These are phyloP conservation scores for Circinella umbellata DNA, from an alignment of 371 early-diverging fungal genomes.

Conservation along the genomic window DNA sequence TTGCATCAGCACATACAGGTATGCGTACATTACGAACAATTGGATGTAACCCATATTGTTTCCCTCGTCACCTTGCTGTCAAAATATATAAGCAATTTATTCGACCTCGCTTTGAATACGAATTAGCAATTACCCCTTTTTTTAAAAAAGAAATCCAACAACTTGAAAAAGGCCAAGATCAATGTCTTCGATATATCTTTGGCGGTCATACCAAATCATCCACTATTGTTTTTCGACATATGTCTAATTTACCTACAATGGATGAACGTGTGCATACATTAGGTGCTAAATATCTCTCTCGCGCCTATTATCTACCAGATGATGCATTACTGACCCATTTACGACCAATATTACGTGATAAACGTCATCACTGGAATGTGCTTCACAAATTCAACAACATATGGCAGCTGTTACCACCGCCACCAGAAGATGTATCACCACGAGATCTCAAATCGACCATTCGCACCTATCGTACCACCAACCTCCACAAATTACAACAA, in stretches of 20 bases:
- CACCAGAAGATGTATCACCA: no score
- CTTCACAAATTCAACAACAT: not conserved
- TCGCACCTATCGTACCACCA: no score
- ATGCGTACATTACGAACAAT: slow-evolving; percentile 17
- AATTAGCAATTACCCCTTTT: not conserved
- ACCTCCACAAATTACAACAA: no score
- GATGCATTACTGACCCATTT: not conserved
- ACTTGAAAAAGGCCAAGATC: slow-evolving; percentile 13
- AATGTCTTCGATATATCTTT: slow-evolving; percentile 20
- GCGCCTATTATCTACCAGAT: not conserved
- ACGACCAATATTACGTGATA: not conserved
- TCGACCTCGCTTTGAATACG: slow-evolving; percentile 16
- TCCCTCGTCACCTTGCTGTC: not conserved
- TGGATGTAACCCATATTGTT: not conserved
- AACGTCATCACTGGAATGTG: not conserved
- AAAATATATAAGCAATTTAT: slow-evolving; percentile 13
- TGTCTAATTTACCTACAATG: not conserved
- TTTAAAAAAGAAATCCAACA: not conserved
- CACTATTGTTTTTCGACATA: slow-evolving; percentile 23
- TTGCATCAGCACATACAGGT: not conserved
- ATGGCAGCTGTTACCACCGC: no score
- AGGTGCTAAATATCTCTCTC: not conserved
- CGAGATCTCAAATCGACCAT: no score
- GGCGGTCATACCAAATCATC: slow-evolving; percentile 21
- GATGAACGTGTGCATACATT: no score